These are phyloP conservation scores for Solanum hybrid DNA, from an alignment of 305 asterid species.

Conservation along the genomic window DNA sequence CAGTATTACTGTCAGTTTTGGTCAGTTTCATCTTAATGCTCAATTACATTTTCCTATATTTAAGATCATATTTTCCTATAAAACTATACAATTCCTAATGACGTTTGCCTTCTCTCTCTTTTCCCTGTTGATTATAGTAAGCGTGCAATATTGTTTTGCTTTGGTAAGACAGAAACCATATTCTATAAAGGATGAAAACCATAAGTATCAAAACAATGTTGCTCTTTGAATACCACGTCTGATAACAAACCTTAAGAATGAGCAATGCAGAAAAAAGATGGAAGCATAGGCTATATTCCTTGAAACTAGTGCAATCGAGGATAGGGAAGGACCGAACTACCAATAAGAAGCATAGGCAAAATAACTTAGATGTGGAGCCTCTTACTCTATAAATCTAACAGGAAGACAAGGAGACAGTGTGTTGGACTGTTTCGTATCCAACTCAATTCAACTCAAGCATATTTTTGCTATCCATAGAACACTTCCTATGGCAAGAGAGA, in stretches of 20 bases:
- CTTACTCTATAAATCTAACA: neutral
- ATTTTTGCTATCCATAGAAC: neutral
- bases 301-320: neutral
- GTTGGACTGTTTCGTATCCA: neutral
- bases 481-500: neutral
- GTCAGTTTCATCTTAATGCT: slow-evolving; percentile 26
- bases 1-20: slow-evolving; percentile 88
- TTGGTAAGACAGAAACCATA: neutral
- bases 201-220: neutral
- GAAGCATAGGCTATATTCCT: neutral
- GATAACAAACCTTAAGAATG: neutral
- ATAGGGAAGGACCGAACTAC: neutral
- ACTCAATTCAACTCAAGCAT: neutral
- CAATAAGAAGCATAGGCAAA: neutral
- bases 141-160: neutral
- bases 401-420: neutral
- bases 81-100: neutral
- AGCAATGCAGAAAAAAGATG: neutral
- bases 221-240: neutral
- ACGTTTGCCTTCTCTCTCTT: neutral
- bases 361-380: neutral
- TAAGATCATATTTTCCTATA: neutral
- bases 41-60: neutral
- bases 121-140: neutral
- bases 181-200: neutral